Evolutionary conservation across 2,329 filamentous ascomycete genomes (phyloP), one percentile per base, ranked within the genome.

Genomic region (Fusarium pseudonygamai): DNA sequence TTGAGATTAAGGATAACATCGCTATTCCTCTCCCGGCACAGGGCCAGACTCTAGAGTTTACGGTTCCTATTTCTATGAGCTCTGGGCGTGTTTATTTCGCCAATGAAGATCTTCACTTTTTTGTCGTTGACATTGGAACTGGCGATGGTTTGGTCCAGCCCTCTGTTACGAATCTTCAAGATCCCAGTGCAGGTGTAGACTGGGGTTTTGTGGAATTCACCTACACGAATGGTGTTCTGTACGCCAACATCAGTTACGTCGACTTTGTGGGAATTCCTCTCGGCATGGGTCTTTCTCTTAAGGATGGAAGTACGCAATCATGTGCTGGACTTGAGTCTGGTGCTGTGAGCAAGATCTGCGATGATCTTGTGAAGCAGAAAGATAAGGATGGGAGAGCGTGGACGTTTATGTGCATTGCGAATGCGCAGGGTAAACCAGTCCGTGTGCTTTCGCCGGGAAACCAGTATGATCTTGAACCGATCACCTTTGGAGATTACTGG

Each of bases 171-270:
- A 85, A 85, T 75, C 78, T 83, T 1, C 59, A 69, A 7, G 86
- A 87, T 60, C 83, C 85, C 7, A 86, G 82, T 34, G 78, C 83
- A 0, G 80, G 77, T 5, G 75, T 85, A 42, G 84, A 84, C 75
- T 88, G 86, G 85, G 86, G 85, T 2, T 88, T 87, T 60, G 81
- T 86, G 24, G 86, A 88, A 73, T 78, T 88, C 34, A 85, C 85
- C 5, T 84, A 83, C 73, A 85, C 79, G 1, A 73, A 80, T 4
- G 81, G 81, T 0, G 76, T 79, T 12, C 75, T 87, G 32, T 87
- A 80, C 46, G 84, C 85, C 69, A 87, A 88, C 75, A 83, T 88
- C 60, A 85, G 82, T 53, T 87, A 85, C 63, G 86, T 88, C 37
- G 86, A 88, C 75, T 87, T 87, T 68, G 83, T 87, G 24, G 82